Conservation (phyloP, 768 basidiomycete genomes). For the Suillus weaverae region DNA sequence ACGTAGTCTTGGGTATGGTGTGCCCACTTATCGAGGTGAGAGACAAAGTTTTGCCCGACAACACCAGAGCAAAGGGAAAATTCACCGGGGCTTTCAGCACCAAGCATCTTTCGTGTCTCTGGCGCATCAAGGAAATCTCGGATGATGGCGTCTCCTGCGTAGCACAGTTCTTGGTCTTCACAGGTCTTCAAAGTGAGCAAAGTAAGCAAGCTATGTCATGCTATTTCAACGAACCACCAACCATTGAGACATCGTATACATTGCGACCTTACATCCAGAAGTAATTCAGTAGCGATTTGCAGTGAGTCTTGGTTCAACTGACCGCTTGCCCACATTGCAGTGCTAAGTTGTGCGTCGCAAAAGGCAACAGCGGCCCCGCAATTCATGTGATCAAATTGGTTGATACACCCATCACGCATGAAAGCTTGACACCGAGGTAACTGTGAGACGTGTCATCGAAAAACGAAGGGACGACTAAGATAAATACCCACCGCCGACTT, state of each 20-base stretch:
- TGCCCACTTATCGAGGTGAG: conserved; percentile 61
- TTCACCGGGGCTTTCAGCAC: conserved; percentile 46
- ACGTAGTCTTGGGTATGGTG: conserved; percentile 60
- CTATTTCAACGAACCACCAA: conserved; percentile 10
- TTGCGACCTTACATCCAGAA: conserved; percentile 39
- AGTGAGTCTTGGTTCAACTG: conserved; percentile 15
- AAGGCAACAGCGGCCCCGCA: conserved; percentile 69
- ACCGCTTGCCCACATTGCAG: conserved; percentile 40
- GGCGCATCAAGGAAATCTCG: conserved; percentile 47
- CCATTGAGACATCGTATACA: conserved; percentile 61
- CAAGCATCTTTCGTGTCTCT: conserved; percentile 44
- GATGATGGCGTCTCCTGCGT: conserved; percentile 41
- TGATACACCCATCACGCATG: conserved; percentile 59
- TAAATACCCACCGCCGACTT: conserved; percentile 50
- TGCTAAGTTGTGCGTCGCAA: conserved; percentile 58
- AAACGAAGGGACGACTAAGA: conserved; percentile 3
- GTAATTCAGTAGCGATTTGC: neutral
- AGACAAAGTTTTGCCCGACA: conserved; percentile 52
- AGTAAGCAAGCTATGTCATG: conserved; percentile 2
- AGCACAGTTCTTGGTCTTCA: conserved; percentile 35
- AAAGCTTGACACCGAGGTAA: conserved; percentile 66
- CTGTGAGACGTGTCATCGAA: conserved; percentile 31
- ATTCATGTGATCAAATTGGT: conserved; percentile 61
- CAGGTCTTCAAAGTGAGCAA: conserved; percentile 19
- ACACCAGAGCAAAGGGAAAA: conserved; percentile 56